Evolutionary conservation across 2,329 filamentous ascomycete genomes (phyloP).

Genomic region (Magnaporthiopsis rhizophila): DNA sequence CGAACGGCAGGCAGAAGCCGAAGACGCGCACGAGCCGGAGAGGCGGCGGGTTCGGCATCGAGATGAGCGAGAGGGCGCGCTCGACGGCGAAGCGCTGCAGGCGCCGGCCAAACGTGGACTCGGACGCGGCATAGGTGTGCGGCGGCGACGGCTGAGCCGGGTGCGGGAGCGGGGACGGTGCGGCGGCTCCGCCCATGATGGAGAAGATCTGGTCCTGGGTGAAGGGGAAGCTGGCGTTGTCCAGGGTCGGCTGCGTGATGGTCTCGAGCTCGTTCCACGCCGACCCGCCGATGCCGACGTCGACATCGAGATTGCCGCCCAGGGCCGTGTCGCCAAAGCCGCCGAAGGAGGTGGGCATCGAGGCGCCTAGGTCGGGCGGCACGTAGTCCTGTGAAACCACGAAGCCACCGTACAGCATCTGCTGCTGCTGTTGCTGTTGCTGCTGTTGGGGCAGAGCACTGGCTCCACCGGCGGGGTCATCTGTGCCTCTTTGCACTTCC

Average conservation of each 20-base stretch:
- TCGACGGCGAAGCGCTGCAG: slow-evolving; percentile 60
- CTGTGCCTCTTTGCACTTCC: neutral
- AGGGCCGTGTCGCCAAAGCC: slow-evolving; percentile 7
- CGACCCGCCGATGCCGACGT: slow-evolving; percentile 1
- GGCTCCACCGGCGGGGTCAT: neutral
- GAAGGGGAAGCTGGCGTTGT: slow-evolving; percentile 47
- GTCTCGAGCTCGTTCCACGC: slow-evolving; percentile 32
- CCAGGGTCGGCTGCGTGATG: slow-evolving; percentile 39
- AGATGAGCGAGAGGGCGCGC: slow-evolving; percentile 50
- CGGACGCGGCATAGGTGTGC: slow-evolving; percentile 50
- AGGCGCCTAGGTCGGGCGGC: neutral
- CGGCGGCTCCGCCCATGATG: slow-evolving; percentile 8
- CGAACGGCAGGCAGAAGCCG: slow-evolving; percentile 59
- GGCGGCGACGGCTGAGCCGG: slow-evolving; percentile 33
- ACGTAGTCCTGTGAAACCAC: slow-evolving; percentile 17
- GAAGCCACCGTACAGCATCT: slow-evolving; percentile 15
- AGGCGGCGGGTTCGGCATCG: slow-evolving; percentile 38
- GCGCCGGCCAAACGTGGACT: slow-evolving; percentile 61
- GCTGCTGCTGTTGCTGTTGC: neutral
- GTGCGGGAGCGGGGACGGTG: slow-evolving; percentile 20
- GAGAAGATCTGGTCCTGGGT: slow-evolving; percentile 1
- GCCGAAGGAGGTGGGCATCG: slow-evolving; percentile 6
- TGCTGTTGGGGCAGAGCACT: neutral
- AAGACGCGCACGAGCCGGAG: slow-evolving; percentile 50
- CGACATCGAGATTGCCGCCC: neutral